Base-by-base conservation (phyloP, 179 eudicot genomes). In the Heliamphora pulchella region DNA sequence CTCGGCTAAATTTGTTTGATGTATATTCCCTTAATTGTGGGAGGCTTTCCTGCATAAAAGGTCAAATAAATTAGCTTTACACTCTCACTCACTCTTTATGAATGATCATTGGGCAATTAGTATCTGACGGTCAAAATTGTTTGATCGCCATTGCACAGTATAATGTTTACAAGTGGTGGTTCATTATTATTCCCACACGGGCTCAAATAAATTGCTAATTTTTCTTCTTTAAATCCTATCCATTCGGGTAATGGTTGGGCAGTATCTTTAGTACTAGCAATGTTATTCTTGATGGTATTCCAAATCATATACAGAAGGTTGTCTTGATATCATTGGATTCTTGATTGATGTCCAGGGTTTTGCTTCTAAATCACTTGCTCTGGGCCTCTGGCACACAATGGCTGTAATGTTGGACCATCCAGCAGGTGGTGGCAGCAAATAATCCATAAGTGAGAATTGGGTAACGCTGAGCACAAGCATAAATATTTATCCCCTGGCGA, bases 311-410 rank as follows among this genome's bases (percentile, higher is more conserved):
- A 39, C 9, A 65, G 65, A 41, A 7, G 62, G 64, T 75, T 41
- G 31, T 41, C 66, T 75, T 14, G 17, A 15, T 41, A 43, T 3
- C 6, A 54, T 5, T 5, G 1, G 61, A 13, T 8, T 13, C 39
- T 13, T 74, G 22, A 41, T 14, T 57, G 66, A 39, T 39, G 65
- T 73, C 13, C 9, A 10, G 14, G n/a, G 47, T 73, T 51, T 1
- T 53, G 46, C 18, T 73, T 73, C 46, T 73, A 73, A 54, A 15
- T 61, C 65, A 15, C 76, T 8, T 73, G 76, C n/a, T 73, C 62
- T 53, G 61, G 5, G 43, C 61, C n/a, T 73, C 62, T 53, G 61
- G 5, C 17, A 71, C 39, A 50, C 1, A 71, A 20, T 11, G 61
- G 62, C 44, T 9, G 44, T 10, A 70, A 54, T 46, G 31, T 47